Evolutionary conservation across 2,329 filamentous ascomycete species (phyloP), one percentile per base, ranked within the genome.

Genomic region (Trichoderma semiorbis): DNA sequence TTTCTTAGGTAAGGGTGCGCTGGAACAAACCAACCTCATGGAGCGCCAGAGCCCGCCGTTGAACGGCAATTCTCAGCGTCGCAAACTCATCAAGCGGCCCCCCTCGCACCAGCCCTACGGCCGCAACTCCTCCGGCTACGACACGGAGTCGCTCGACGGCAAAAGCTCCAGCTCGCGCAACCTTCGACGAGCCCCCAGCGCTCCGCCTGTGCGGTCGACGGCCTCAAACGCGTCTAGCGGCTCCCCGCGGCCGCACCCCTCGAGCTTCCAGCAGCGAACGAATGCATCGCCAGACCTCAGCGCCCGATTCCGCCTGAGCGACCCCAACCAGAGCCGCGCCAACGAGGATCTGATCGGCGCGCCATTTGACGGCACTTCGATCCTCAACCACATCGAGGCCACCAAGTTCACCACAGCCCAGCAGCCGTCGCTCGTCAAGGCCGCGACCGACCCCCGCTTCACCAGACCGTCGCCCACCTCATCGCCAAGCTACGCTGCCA

Each of bases 81-180:
- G 88, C 81, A 85, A 83, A 79, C 87, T 91, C 75, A 87, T 87
- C 78, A 91, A 91, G 84, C 89, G 89, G 80, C 87, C 87, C 71
- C 87, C 86, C 64, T 82, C 83, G 57, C 80, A 84, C 75, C 82
- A 85, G 75, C 82, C 84, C 75, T 83, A 86, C 78, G 83, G 79
- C 71, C 81, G 82, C 75, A 83, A 85, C 74, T 85, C 82, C 64
- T 84, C 83, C 78, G 84, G 82, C 79, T 81, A 86, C 82, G 86
- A 88, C 83, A 82, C 83, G 75, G 77, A 83, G 77, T 89, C 87
- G 75, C 81, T 90, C 76, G 84, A 85, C 81, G 90, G 87, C 66
- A 69, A 69, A 32, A 58, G 66, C 66, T 85, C 86, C 81, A 91
- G 88, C 86, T 89, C 88, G 75, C 85, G 87, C 77, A 90, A 87